Evolutionary conservation across 2,329 filamentous ascomycete genomes (phyloP).

Genomic region (Domatiomyces catenatus): DNA sequence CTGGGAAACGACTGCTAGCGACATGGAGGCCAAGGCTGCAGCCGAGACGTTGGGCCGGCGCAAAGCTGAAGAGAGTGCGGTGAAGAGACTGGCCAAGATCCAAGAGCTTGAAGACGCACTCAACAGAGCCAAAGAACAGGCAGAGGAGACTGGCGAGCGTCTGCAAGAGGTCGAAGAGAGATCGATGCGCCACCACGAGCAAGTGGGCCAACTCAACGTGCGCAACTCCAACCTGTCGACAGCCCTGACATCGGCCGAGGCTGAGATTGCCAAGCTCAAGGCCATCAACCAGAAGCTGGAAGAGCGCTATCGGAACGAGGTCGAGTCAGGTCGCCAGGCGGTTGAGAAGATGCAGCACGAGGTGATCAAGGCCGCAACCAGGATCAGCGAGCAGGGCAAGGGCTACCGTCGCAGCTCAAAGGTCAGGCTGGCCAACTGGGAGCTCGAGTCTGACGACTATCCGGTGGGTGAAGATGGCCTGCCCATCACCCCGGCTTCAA

Average conservation of each 20-base stretch:
- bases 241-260: constrained; percentile 23
- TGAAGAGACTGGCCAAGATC: constrained; percentile 23
- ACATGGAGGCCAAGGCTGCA: constrained; percentile 23
- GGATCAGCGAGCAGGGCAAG: constrained; percentile 18
- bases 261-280: constrained; percentile 24
- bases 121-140: constrained; percentile 22
- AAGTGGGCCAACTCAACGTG: constrained; percentile 27
- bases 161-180: constrained; percentile 20
- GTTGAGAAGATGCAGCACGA: constrained; percentile 25
- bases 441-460: constrained; percentile 22
- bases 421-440: constrained; percentile 27
- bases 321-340: constrained; percentile 23
- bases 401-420: constrained; percentile 19
- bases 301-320: constrained; percentile 24
- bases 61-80: constrained; percentile 23
- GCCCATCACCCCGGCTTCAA: constrained; percentile 30
- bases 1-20: constrained; percentile 21
- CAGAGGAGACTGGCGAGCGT: constrained; percentile 22
- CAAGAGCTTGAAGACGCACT: constrained; percentile 24
- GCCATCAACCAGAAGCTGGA: constrained; percentile 24
- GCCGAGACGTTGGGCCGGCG: constrained; percentile 22
- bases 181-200: constrained; percentile 20
- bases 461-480: constrained; percentile 21
- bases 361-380: constrained; percentile 19
- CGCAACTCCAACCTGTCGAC: constrained; percentile 27